These are phyloP conservation scores for Glycyrrhiza uralensis DNA, from an alignment of 306 rosid genomes.

Conservation along the genomic window DNA sequence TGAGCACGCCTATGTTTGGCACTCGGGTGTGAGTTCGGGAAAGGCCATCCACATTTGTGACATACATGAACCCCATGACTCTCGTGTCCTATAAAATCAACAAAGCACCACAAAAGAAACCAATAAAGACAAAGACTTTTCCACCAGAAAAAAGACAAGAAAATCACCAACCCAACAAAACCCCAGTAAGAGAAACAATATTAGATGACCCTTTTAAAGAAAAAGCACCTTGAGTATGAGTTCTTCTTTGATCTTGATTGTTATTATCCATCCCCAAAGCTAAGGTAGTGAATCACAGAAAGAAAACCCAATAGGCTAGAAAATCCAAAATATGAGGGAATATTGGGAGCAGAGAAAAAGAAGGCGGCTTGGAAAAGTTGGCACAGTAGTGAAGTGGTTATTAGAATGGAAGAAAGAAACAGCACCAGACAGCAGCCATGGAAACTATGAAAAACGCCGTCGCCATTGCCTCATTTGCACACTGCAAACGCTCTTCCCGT, in stretches of 20 bases:
- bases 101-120: neutral
- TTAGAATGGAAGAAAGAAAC: no score
- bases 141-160: conserved; percentile 10
- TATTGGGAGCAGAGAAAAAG: neutral
- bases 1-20: conserved; percentile 68
- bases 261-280: conserved; percentile 12
- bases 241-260: conserved; percentile 17
- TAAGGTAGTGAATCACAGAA: neutral
- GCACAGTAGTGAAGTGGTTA: neutral
- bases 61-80: conserved; percentile 54
- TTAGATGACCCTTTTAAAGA: neutral
- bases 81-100: conserved; percentile 42
- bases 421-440: neutral
- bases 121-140: neutral
- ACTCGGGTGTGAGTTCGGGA: conserved; percentile 69
- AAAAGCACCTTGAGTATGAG: conserved; percentile 28
- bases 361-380: neutral
- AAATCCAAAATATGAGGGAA: neutral
- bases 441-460: neutral
- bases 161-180: neutral
- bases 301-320: neutral
- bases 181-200: conserved; percentile 1
- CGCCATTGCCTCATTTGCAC: neutral
- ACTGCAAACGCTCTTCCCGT: neutral
- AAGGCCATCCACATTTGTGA: conserved; percentile 67